These are phyloP conservation scores for Hamamelis virginiana DNA, from an alignment of 164 flowering plant species.

Conservation along the genomic window DNA sequence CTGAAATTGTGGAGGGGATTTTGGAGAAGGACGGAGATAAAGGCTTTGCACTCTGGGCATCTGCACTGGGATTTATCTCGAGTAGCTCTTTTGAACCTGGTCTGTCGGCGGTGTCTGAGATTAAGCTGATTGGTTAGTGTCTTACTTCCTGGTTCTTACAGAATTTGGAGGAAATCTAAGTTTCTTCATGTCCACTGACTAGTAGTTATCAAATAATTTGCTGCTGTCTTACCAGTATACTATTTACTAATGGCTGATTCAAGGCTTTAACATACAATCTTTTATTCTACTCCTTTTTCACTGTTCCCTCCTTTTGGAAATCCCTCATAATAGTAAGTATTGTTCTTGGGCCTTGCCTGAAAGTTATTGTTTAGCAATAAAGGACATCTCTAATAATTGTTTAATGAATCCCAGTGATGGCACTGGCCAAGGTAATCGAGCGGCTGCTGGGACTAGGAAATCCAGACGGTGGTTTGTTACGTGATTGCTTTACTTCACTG, in stretches of 20 bases:
- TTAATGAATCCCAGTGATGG: conserved; percentile 41
- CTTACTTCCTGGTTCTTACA: neutral
- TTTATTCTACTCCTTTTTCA: neutral
- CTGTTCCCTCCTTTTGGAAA: neutral
- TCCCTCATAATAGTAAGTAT: neutral
- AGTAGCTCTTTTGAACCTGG: conserved; percentile 36
- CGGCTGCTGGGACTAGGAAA: conserved; percentile 34
- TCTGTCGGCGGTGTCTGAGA: conserved; percentile 48
- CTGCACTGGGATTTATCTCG: conserved; percentile 42
- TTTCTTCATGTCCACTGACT: neutral
- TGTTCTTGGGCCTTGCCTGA: neutral
- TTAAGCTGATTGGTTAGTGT: conserved; percentile 62
- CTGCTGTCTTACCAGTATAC: neutral
- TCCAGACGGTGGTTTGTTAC: conserved; percentile 22
- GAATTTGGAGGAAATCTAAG: neutral
- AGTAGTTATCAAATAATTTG: neutral
- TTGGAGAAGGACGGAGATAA: conserved; percentile 43
- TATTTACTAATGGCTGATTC: neutral
- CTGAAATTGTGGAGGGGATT: conserved; percentile 51
- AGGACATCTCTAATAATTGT: conserved; percentile 5
- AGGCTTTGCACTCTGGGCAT: conserved; percentile 55
- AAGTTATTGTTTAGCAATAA: neutral
- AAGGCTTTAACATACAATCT: neutral
- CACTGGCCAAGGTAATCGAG: conserved; percentile 55
- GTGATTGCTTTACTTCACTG: conserved; percentile 50